Conservation (phyloP, 768 basidiomycete species). For the Lactifluus piperatus region DNA sequence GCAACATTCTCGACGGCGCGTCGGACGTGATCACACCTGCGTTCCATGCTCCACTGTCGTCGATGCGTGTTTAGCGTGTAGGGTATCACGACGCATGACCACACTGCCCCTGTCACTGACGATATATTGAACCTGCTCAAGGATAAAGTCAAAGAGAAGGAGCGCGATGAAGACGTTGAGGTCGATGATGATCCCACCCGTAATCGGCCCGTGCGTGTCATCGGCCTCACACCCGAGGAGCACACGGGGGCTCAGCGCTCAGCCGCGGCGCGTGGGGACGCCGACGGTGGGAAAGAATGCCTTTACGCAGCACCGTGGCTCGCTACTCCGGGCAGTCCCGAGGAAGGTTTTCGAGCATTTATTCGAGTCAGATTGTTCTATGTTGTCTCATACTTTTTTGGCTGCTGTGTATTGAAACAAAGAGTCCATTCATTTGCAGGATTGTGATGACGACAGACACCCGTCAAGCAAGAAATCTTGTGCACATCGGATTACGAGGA, state of each 20-base stretch:
- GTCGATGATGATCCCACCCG: conserved; percentile 62
- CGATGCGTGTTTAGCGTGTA: conserved; percentile 32
- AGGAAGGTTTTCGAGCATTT: not conserved
- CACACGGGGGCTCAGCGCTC: conserved; percentile 23
- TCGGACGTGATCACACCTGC: conserved; percentile 55
- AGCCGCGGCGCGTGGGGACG: conserved; percentile 33
- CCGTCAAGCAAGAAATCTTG: too few relatives aligned
- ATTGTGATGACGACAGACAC: too few relatives aligned
- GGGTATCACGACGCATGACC: not conserved
- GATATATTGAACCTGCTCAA: conserved; percentile 49
- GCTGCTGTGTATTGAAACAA: not conserved
- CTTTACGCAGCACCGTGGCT: conserved; percentile 30
- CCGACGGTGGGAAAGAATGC: conserved; percentile 40
- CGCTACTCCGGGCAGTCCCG: not conserved
- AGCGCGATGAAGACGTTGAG: conserved; percentile 69
- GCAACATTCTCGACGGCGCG: conserved; percentile 63
- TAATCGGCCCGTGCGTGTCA: conserved; percentile 45
- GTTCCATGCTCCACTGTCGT: conserved; percentile 50
- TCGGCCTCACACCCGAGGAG: conserved; percentile 40
- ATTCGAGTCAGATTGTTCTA: not conserved
- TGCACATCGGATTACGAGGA: not conserved
- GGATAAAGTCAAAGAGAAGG: conserved; percentile 72
- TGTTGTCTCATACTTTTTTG: not conserved
- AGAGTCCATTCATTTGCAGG: too few relatives aligned
- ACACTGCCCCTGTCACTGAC: conserved; percentile 20